Base-by-base conservation (phyloP, 345 rosid genomes). In the Cardamine occulta region DNA sequence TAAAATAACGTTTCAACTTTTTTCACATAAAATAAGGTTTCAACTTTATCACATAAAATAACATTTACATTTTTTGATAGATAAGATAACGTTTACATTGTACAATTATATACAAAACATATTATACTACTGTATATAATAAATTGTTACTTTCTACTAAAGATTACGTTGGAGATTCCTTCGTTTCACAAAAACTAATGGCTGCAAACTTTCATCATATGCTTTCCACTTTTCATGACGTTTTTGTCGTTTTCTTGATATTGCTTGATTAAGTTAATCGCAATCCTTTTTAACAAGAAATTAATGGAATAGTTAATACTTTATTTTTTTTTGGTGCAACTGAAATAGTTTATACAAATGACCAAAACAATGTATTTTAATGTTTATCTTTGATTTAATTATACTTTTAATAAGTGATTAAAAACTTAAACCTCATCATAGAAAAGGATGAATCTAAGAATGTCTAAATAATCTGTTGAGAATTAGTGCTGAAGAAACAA, bases 121-220 rank as follows among this genome's bases (percentile, higher is more conserved):
- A 31, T 39, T 12, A 19, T 11, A 67, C 40, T 14, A 51, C 4
- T 12, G 13, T 40, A 11, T 40, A 40, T 26, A 17, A 55, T 26
- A 37, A 29, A 73, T 39, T 14, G 60, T 40, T 35, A 23, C 18
- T 32, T 47, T 32, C 9, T 60, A 18, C 6, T 14, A 37, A 59
- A 61, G 40, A 15, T 21, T 44, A 49, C 57, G 21, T 68, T 18
- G 70, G 63, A 61, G 74, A 40, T 61, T 76, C 70, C 39, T 53
- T 53, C 54, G 49, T 37, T 62, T 76, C 49, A 61, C 29, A 68
- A 29, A 29, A 49, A 63, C 69, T 11, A 31, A 21, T 47, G 63
- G 63, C 74, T 68, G 54, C 61, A 68, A 68, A 61, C 70, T 69
- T 76, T 76, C 70, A 68, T 53, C 64, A 76, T 76, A 31, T 52